Evolutionary conservation across 2,329 filamentous ascomycete species (phyloP), one percentile per base, ranked within the genome.

Genomic region (Claviceps sp.): DNA sequence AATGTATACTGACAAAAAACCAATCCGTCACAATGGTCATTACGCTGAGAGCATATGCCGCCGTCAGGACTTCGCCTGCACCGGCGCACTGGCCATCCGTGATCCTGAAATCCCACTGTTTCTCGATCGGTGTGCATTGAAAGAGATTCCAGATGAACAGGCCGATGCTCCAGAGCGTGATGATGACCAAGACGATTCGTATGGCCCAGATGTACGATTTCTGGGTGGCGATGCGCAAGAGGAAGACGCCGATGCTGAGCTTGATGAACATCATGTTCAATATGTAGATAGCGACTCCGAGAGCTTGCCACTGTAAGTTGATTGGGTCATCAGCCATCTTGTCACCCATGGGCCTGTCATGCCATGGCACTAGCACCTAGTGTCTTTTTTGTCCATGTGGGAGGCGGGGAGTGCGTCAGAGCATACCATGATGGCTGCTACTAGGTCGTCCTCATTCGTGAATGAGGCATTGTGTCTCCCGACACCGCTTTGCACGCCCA

Each of bases 191-290:
- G 54, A 72, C 74, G 47, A 63, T 58, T 56, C 68, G 67, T 5
- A 79, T 68, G 38, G 72, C 72, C 59, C 69, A 75, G 22, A 66
- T 72, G 59, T 78, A 79, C 20, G 70, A 60, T 47, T 64, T 70
- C 43, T 69, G 64, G 3, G 69, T 67, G 1, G 74, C 70, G 16
- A 78, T 64, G 5, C 73, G 68, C 18, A 79, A 61, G 8, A 78
- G 67, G 54, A 77, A 77, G 53, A 78, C 64, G 37, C 70, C 72
- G 48, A 79, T 77, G 62, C 76, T 76, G 49, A 78, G 62, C 62
- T 79, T 79, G 62, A 77, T 72, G 54, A 79, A 72, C 68, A 77
- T 72, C 75, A 79, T 79, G 55, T 76, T 69, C 9, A 72, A 55
- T 45, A 78, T 64, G 52, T 78, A 78, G 2, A 70, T 71, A 6